phyloP scores from a whole-genome alignment of 2,329 filamentous ascomycete genomes.

The Chaetomiaceae sp. region DNA sequence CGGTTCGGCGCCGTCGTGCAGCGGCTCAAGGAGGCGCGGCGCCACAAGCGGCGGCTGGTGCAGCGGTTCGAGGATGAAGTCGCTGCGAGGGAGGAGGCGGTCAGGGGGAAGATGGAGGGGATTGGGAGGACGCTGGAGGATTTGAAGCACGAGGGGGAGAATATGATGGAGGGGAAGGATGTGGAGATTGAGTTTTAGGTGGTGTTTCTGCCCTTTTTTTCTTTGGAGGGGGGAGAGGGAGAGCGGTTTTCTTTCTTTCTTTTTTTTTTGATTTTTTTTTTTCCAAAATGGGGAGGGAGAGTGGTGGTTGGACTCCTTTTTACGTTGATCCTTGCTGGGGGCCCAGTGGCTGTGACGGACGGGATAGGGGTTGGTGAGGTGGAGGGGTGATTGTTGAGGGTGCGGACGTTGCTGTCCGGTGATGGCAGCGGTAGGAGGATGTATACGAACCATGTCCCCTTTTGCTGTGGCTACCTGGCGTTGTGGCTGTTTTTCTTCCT shows the following conservation, averaged over 20 bases:
- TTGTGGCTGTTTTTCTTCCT: constrained; percentile 5
- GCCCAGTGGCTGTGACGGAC: too few relatives aligned
- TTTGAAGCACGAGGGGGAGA: constrained; percentile 52
- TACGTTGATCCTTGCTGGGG: too few relatives aligned
- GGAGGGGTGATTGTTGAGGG: too few relatives aligned
- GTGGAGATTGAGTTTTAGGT: constrained; percentile 26
- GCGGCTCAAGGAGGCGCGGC: constrained; percentile 44
- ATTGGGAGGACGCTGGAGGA: constrained; percentile 51
- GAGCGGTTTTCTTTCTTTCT: too few relatives aligned
- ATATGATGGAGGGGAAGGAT: constrained; percentile 47
- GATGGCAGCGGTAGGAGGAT: constrained; percentile 1
- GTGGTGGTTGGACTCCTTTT: too few relatives aligned
- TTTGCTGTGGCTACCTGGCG: neutral
- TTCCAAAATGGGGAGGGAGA: too few relatives aligned
- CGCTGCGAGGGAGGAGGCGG: constrained; percentile 49
- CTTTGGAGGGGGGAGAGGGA: too few relatives aligned
- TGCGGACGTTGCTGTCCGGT: too few relatives aligned
- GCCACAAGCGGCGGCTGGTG: constrained; percentile 46
- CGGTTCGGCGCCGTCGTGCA: constrained; percentile 48
- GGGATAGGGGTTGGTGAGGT: too few relatives aligned
- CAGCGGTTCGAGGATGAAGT: constrained; percentile 51
- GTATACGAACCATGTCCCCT: neutral
- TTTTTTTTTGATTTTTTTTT: too few relatives aligned
- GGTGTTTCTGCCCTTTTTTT: neutral
- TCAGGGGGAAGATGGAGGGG: constrained; percentile 48